These are phyloP conservation scores for Thinopyrum obtusiflorum DNA, from an alignment of 202 grass and related monocot species.

Conservation along the genomic window DNA sequence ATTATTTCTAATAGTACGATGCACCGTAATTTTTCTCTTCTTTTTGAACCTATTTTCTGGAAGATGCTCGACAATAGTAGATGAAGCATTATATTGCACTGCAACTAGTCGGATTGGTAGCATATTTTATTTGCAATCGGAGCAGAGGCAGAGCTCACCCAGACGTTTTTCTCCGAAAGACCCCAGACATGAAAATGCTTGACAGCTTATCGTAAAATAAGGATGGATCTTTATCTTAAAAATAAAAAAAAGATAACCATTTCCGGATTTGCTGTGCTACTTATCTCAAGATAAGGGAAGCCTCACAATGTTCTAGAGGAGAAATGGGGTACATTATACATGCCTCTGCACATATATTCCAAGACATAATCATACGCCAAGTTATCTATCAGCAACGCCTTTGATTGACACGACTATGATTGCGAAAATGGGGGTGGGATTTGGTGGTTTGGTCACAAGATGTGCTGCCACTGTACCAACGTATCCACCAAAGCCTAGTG, in stretches of 20 bases:
- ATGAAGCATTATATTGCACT: too few relatives aligned
- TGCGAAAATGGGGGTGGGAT: background rate
- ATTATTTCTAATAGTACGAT: too few relatives aligned
- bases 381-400: background rate
- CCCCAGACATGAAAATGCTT: background rate
- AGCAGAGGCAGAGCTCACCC: too few relatives aligned
- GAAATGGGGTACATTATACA: background rate
- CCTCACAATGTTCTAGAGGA: background rate
- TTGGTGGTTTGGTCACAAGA: conserved; percentile 31
- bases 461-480: conserved; percentile 16
- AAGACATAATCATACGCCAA: conserved; percentile 16
- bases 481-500: background rate
- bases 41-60: too few relatives aligned
- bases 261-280: background rate
- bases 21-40: too few relatives aligned
- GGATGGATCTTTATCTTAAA: background rate
- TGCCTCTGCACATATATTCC: background rate
- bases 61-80: too few relatives aligned
- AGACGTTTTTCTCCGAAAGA: too few relatives aligned
- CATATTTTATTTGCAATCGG: too few relatives aligned
- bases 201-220: background rate
- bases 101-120: too few relatives aligned
- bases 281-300: conserved; percentile 5
- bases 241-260: background rate
- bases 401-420: conserved; percentile 17